Evolutionary conservation across 305 asterid species (phyloP), one percentile per base, ranked within the genome.

Genomic region (Salvia sclarea): DNA sequence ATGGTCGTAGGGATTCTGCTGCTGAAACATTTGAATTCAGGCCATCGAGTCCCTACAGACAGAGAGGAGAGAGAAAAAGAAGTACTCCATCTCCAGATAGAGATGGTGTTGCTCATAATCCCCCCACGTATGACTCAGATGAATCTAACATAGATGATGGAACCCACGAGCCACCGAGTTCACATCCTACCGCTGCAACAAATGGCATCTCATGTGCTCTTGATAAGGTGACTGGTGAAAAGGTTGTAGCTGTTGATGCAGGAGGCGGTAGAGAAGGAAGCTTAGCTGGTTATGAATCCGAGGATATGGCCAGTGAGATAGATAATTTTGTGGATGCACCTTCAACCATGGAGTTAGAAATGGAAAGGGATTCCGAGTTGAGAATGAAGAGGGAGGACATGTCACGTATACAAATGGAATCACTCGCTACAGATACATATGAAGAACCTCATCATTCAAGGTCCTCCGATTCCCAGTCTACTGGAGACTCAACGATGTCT

Each of bases 291-390:
- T 79, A 87, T 71, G 83, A 80, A 57, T 88, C 93, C 16, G 95
- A 85, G 78, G 92, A 79, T 65, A 71, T 80, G 69, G 83, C 82
- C 48, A 87, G 96, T 78, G 97, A 87, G 84, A 76, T 82, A 60
- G 97, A 90, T 47, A 84, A 84, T 79, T 91, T 79, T 61, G 83
- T 85, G 71, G 98, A 90, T 78, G 97, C 95, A 49, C 88, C 94
- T 57, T 76, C 92, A 63, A 80, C 86, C 56, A 86, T 91, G 78
- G 97, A 82, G 55, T 80, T 88, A 48, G 97, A 91, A 78, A 72
- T 79, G 69, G 96, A 89, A 57, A 80, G 90, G 45, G 96, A 86
- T 47, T 80, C 84, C 0, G 91, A 88, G 71, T 18, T 82, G 71
- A 85, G 85, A 84, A 56, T 73, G 75, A 84, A 68, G 83, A 67